These are phyloP conservation scores for Fusarium verticillioides DNA, from an alignment of 2,329 filamentous ascomycete genomes.

Conservation along the genomic window DNA sequence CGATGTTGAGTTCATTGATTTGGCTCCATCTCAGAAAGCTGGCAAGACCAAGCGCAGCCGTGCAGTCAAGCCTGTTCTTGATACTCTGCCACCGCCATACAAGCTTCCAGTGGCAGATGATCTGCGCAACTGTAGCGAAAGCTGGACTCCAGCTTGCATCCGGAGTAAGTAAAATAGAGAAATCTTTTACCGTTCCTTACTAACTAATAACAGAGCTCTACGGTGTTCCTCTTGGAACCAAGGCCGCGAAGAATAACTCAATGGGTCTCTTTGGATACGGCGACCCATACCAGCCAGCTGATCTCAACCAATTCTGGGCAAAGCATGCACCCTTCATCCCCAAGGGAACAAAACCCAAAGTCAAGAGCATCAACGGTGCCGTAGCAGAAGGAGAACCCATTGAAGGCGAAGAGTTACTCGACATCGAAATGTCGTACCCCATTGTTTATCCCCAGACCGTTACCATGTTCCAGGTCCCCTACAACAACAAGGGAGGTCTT, in stretches of 20 bases:
- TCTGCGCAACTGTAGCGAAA: not conserved
- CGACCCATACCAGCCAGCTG: not conserved
- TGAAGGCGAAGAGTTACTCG: not conserved
- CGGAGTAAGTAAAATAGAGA: not conserved
- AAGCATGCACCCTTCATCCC: not conserved
- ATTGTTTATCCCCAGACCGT: constrained; percentile 1
- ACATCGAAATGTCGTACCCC: not conserved
- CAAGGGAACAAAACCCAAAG: not conserved
- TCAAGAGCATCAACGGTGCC: constrained; percentile 1
- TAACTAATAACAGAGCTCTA: not conserved
- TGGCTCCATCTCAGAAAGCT: not conserved
- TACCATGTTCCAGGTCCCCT: not conserved
- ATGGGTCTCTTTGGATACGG: not conserved
- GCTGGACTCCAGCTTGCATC: constrained; percentile 6
- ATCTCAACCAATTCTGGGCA: not conserved
- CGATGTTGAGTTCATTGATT: not conserved
- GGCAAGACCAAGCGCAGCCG: not conserved
- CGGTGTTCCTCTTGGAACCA: not conserved
- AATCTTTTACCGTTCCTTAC: rapidly evolving
- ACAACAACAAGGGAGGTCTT: not conserved
- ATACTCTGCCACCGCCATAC: not conserved
- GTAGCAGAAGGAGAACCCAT: not conserved
- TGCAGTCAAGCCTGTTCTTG: not conserved
- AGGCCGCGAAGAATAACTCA: not conserved
- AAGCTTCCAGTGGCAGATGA: not conserved